Evolutionary conservation across 345 rosid species (phyloP), one percentile per base, ranked within the genome.

Genomic region (Clausena lansium): DNA sequence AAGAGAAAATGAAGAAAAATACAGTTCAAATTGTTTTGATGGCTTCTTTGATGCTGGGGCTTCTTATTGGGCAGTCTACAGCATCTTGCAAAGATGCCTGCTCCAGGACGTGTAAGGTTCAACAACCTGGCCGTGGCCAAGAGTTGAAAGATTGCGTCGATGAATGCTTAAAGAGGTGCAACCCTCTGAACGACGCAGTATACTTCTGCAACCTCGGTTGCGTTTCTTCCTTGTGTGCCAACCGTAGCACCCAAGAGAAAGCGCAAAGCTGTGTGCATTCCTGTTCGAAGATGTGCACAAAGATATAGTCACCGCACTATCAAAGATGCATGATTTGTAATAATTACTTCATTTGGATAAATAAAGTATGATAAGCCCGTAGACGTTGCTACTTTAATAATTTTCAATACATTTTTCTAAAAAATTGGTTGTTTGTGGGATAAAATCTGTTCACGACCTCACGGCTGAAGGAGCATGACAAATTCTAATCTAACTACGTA

Each of bases 241-340:
- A 71, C 20, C 11, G 81, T 78, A 84, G 82, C 80, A 63, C 85
- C 59, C 57, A 27, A 38, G 68, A 81, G 78, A 77, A 79, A 80
- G 87, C 83, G 54, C 79, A 64, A 13, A 70, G 74, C 52, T 85
- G 88, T 55, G 84, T 85, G 75, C 71, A 80, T 35, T 85, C 87
- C 27, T 87, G 90, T 80, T 77, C 83, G 0, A 55, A 41, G 61
- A 74, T 52, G 55, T 50, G 55, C 22, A 5, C 19, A 50, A 50
- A 50, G 55, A 50, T 14, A 14, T 15, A 50, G 0, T 11, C 50
- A 11, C 32, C 50, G 50, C 50, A 11, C 15, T 41, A 15, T 41
- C 50, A 41, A 41, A 3, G 14, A 41, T 41, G 15, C 15, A 9
- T 10, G 47, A 41, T 41, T 41, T 41, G 50, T 41, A 11, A 41